Base-by-base conservation (phyloP, 2,329 filamentous ascomycete species). In the Cladosporium sp. region DNA sequence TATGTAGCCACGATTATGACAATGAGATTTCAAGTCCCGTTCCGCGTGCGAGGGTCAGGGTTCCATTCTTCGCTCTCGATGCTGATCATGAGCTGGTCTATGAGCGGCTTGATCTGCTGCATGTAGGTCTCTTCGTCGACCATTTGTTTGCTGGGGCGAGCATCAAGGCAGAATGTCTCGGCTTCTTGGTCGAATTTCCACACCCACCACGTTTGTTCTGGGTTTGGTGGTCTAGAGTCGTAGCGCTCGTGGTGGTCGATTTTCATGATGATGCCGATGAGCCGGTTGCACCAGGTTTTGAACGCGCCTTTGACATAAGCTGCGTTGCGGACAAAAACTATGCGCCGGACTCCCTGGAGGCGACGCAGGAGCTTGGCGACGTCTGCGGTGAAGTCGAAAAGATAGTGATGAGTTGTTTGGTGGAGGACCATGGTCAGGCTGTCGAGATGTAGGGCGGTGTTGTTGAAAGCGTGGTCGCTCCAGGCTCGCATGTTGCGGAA, bases 161-260 rank as follows among this genome's bases (percentile, higher is more conserved):
- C 75, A 34, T 72, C 58, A 18, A 82, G 67, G 5, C 69, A 70
- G 51, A 78, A 76, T 1, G 63, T 71, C 62, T 76, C 70, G 3
- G 68, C 73, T 1, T 67, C 51, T 0, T 69, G 63, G 67, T 77
- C 72, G 63, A 71, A 78, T 2, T 60, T 68, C 78, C 79, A 80
- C 7, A 67, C 68, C 79, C 79, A 82, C 78, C 79, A 80, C 0
- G 72, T 75, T 16, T 64, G 64, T 62, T 78, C 77, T 4, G 70
- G n/a, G 18, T 70, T 67, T 0, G 75, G 72, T 2, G 74, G 74
- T 11, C 57, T 62, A 1, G 70, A 73, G 58, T 77, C 76, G 65
- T 79, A 81, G 48, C 79, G 70, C 58, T 79, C 73, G 16, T 73
- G 71, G 66, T 80, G 78, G 67, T 82, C 79, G 26, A 75, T 72